Conservation (phyloP, 805 yeast species). For the Hanseniaspora valbyensis region DNA sequence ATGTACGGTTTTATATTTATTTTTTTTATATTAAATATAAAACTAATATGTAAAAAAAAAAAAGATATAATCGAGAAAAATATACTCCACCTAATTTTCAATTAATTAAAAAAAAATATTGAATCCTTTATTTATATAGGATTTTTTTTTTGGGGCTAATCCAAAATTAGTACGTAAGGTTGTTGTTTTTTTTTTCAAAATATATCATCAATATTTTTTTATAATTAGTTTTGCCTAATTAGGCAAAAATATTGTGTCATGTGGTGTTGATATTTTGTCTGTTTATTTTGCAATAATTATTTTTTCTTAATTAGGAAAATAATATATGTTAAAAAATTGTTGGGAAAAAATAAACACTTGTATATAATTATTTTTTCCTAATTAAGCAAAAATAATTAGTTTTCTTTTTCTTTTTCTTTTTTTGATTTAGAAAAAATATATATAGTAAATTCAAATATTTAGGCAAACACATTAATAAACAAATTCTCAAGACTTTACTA, state of each 20-base stretch:
- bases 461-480: too few species aligned
- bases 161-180: neutral
- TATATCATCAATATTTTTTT: neutral
- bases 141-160: neutral
- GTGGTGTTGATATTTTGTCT: neutral
- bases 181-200: neutral
- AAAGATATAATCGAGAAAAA: too few species aligned
- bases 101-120: too few species aligned
- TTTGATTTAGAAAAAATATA: too few species aligned
- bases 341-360: neutral
- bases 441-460: too few species aligned
- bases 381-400: constrained; percentile 6
- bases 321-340: neutral
- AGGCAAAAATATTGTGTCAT: neutral
- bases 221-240: constrained; percentile 7
- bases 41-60: neutral
- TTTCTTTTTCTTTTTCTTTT: neutral
- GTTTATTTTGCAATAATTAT: neutral
- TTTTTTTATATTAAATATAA: neutral
- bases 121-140: neutral
- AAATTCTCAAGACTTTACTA: too few species aligned
- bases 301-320: constrained; percentile 8
- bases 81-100: too few species aligned
- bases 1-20: constrained; percentile 11
- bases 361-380: constrained; percentile 1